Evolutionary conservation across 2,329 filamentous ascomycete genomes (phyloP).

Genomic region (Cryphonectria nitschkei): DNA sequence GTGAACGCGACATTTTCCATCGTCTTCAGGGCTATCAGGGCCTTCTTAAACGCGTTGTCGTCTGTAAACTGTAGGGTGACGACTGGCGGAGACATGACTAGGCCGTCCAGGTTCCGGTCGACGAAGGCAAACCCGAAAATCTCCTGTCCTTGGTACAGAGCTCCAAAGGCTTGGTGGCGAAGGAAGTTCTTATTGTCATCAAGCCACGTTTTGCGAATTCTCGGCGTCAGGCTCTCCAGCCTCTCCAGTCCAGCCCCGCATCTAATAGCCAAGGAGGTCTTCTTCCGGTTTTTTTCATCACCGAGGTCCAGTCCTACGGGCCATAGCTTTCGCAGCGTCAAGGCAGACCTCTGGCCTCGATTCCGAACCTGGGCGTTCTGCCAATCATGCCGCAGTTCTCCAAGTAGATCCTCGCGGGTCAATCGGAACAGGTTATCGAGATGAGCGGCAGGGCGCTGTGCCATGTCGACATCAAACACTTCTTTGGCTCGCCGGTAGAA

Average conservation of each 20-base stretch:
- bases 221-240: conserved; percentile 38
- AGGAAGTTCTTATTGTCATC: conserved; percentile 53
- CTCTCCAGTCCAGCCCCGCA: conserved; percentile 49
- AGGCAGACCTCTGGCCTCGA: conserved; percentile 44
- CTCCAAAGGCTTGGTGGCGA: conserved; percentile 64
- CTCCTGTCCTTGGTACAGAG: conserved; percentile 53
- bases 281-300: conserved; percentile 35
- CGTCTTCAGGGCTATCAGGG: conserved; percentile 49
- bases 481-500: conserved; percentile 60
- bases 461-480: conserved; percentile 44
- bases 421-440: conserved; percentile 75
- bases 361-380: conserved; percentile 54
- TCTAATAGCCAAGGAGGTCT: conserved; percentile 46
- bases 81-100: conserved; percentile 49
- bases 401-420: conserved; percentile 71
- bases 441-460: conserved; percentile 51
- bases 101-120: conserved; percentile 52
- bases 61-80: conserved; percentile 58
- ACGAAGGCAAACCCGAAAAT: conserved; percentile 65
- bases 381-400: conserved; percentile 65
- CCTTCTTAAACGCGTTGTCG: conserved; percentile 46
- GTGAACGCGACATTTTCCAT: conserved; percentile 49
- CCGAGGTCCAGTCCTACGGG: conserved; percentile 45
- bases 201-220: conserved; percentile 49
- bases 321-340: conserved; percentile 45